These are phyloP conservation scores for Candida succiphila DNA, from an alignment of 805 yeast genomes.

Conservation along the genomic window DNA sequence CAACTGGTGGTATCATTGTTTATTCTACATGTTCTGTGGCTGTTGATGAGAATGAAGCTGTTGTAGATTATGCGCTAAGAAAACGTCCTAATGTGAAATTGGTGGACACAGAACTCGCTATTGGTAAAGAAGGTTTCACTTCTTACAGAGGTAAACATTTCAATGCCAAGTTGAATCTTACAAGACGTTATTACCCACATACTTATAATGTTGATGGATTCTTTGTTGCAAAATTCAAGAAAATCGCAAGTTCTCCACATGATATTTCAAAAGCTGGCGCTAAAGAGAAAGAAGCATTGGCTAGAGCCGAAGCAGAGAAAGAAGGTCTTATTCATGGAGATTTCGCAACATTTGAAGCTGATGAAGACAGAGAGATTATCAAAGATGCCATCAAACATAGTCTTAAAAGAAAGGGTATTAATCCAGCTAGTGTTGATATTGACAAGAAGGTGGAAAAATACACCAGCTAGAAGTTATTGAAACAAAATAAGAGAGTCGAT, in stretches of 20 bases:
- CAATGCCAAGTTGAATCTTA: constrained; percentile 63
- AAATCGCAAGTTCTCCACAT: constrained; percentile 77
- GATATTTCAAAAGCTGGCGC: constrained; percentile 85
- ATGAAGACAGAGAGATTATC: constrained; percentile 66
- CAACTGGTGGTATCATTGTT: constrained; percentile 89
- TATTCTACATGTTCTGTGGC: constrained; percentile 98
- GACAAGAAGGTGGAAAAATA: constrained; percentile 14
- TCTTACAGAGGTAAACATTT: constrained; percentile 89
- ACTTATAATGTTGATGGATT: constrained; percentile 98
- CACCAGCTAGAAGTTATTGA: background rate
- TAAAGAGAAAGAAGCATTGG: constrained; percentile 69
- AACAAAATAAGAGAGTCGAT: background rate
- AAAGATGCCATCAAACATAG: constrained; percentile 56
- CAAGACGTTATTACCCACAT: constrained; percentile 96
- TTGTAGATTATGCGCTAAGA: constrained; percentile 93
- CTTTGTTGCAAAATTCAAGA: constrained; percentile 93
- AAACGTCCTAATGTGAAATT: constrained; percentile 94
- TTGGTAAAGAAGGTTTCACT: constrained; percentile 94
- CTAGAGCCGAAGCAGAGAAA: constrained; percentile 68
- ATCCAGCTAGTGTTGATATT: constrained; percentile 37
- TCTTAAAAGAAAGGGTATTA: constrained; percentile 62
- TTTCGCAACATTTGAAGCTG: constrained; percentile 73
- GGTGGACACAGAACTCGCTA: constrained; percentile 84
- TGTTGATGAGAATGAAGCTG: constrained; percentile 97
- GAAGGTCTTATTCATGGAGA: constrained; percentile 81